These are phyloP conservation scores for Backusella psychrophila DNA, from an alignment of 192 early-diverging fungal species.

Conservation along the genomic window DNA sequence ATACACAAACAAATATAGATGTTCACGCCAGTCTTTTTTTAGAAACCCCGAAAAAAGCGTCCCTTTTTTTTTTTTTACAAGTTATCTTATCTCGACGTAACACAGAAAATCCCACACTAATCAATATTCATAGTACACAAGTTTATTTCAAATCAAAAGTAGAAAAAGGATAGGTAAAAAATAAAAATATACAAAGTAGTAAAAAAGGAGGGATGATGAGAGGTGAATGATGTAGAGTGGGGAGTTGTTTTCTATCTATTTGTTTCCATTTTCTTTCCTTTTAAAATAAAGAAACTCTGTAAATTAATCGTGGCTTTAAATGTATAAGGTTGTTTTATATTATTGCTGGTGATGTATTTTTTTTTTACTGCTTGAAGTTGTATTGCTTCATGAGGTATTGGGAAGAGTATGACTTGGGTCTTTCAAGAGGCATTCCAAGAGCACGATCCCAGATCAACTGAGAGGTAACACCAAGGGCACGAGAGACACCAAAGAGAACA, in stretches of 20 bases:
- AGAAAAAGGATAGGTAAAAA: not conserved
- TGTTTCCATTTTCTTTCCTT: not conserved
- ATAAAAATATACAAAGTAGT: not conserved
- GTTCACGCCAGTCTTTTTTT: not conserved
- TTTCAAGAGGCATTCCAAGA: constrained; percentile 94
- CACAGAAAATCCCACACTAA: not conserved
- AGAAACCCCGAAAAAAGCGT: not conserved
- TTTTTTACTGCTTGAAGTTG: constrained; percentile 39
- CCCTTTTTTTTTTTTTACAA: not conserved
- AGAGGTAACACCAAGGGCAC: constrained; percentile 92
- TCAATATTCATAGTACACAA: not conserved
- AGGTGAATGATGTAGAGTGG: not conserved
- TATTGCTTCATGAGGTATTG: constrained; percentile 87
- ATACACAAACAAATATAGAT: not conserved
- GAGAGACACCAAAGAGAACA: constrained; percentile 98
- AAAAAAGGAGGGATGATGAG: not conserved
- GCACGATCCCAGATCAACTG: constrained; percentile 98
- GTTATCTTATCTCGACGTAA: not conserved
- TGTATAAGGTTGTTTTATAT: not conserved
- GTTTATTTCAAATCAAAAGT: not conserved
- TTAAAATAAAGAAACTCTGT: not conserved
- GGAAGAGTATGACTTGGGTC: constrained; percentile 92
- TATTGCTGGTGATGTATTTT: not conserved
- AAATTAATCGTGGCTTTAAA: not conserved
- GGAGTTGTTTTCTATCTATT: not conserved